Evolutionary conservation across 139 green algal species (phyloP).

Genomic region (Chlorokybus atmophyticus): DNA sequence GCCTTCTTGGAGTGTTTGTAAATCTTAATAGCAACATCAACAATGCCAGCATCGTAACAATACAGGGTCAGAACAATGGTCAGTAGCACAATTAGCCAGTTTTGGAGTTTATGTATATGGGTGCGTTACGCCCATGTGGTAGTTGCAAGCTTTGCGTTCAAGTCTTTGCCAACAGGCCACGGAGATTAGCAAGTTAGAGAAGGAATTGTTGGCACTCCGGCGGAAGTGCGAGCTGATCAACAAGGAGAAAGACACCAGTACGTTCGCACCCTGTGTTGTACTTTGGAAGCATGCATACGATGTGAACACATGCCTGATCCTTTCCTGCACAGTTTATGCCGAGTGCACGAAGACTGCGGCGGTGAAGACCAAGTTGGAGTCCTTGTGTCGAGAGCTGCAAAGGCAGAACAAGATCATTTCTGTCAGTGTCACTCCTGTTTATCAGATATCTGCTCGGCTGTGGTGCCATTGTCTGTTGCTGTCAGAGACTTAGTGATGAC

Average conservation of each 20-base stretch:
- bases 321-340: not conserved
- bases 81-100: constrained; percentile 8
- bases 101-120: not conserved
- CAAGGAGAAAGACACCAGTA: constrained; percentile 14
- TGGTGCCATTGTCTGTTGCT: not conserved
- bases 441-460: not conserved
- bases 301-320: not conserved
- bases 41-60: no score
- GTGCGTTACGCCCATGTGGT: not conserved
- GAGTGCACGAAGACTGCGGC: constrained; percentile 5
- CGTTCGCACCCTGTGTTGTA: no score
- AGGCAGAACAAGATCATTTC: constrained; percentile 24
- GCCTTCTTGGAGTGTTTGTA: not conserved
- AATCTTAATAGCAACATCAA: not conserved
- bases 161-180: constrained; percentile 1
- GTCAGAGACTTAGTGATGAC: no score
- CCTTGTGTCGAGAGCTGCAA: constrained; percentile 23
- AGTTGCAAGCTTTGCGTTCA: not conserved
- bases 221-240: constrained; percentile 2
- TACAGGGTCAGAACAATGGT: no score
- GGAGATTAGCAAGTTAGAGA: constrained; percentile 9
- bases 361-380: constrained; percentile 21
- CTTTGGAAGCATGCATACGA: not conserved
- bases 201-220: constrained; percentile 1
- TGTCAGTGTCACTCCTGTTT: constrained; percentile 4